Conservation (phyloP, 495 filamentous ascomycete genomes). For the Penicillium pulvis region DNA sequence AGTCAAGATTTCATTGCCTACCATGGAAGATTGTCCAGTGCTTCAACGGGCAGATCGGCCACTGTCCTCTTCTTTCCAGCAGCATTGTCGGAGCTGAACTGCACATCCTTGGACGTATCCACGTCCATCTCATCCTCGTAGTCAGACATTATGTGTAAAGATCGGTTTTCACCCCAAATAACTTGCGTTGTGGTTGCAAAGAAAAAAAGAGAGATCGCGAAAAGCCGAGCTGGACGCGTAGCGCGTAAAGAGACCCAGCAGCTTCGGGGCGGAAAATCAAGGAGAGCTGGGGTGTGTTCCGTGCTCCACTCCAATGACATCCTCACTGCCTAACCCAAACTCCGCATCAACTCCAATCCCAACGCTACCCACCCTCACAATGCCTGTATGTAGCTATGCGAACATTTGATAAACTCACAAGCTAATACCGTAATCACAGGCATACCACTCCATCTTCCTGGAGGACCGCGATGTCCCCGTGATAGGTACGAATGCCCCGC, state of each 20-base stretch:
- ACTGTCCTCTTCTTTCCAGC: conserved; percentile 85
- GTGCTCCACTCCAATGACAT: conserved; percentile 41
- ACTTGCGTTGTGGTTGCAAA: conserved; percentile 3
- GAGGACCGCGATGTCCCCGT: conserved; percentile 69
- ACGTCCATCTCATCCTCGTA: conserved; percentile 91
- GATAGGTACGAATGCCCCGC: conserved; percentile 53
- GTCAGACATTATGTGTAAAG: conserved; percentile 72
- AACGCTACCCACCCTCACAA: conserved; percentile 31
- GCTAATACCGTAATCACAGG: conserved; percentile 50
- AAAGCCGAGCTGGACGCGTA: conserved; percentile 36
- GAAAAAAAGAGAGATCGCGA: conserved; percentile 12
- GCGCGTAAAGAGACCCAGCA: conserved; percentile 43
- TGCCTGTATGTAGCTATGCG: conserved; percentile 47
- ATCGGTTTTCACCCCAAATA: not conserved
- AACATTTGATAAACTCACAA: not conserved
- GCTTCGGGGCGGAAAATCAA: conserved; percentile 49
- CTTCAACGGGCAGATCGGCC: conserved; percentile 90
- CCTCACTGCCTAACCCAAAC: conserved; percentile 31
- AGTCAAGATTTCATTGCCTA: conserved; percentile 33
- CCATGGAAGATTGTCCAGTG: conserved; percentile 95
- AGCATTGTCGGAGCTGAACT: conserved; percentile 58
- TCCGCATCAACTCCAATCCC: conserved; percentile 26
- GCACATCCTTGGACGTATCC: conserved; percentile 61
- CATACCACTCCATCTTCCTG: conserved; percentile 94
- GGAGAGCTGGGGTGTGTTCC: conserved; percentile 22